A percentile compares a stretch with the other conserved stretches of the same genome.
Evolutionary conservation across 2,329 filamentous ascomycete species (phyloP).

Genomic region (Claviceps sp.): DNA sequence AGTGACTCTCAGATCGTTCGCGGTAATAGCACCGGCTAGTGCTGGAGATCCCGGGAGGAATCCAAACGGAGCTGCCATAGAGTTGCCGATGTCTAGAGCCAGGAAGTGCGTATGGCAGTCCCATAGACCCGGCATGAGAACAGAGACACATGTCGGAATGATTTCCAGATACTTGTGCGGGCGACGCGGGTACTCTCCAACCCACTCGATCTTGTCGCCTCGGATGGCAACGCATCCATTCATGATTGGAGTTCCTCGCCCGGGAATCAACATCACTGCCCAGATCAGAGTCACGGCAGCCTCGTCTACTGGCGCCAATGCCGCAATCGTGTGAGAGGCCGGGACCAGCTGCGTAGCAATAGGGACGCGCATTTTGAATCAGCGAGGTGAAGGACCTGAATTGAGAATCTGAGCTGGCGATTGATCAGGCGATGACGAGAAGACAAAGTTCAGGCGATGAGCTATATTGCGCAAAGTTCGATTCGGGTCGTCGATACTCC

Average conservation of each 20-base stretch:
- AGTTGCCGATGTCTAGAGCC: conserved; percentile 14
- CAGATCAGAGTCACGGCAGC: conserved; percentile 11
- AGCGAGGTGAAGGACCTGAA: background rate
- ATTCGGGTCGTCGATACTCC: background rate
- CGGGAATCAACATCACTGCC: conserved; percentile 22
- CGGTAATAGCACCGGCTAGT: conserved; percentile 8
- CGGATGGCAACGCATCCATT: conserved; percentile 23
- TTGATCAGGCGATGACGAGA: no score
- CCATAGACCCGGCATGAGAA: conserved; percentile 39
- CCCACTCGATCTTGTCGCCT: conserved; percentile 24
- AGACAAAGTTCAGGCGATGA: background rate
- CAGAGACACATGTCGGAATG: conserved; percentile 23
- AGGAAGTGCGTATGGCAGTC: conserved; percentile 37
- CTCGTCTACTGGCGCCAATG: conserved; percentile 3
- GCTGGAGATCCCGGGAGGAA: conserved; percentile 8
- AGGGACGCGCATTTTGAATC: conserved; percentile 7
- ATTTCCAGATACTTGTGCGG: conserved; percentile 12
- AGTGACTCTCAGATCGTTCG: conserved; percentile 21
- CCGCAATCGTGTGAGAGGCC: conserved; percentile 3
- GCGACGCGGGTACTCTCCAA: conserved; percentile 13
- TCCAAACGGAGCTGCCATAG: background rate
- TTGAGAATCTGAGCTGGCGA: no score
- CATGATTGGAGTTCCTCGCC: conserved; percentile 20
- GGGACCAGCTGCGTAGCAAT: conserved; percentile 2
- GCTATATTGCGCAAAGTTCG: background rate